Percentiles rank a stretch among this genome's conserved stretches.
These are phyloP conservation scores for Paecilomyces variotii DNA, from an alignment of 2,329 filamentous ascomycete genomes.

Conservation along the genomic window DNA sequence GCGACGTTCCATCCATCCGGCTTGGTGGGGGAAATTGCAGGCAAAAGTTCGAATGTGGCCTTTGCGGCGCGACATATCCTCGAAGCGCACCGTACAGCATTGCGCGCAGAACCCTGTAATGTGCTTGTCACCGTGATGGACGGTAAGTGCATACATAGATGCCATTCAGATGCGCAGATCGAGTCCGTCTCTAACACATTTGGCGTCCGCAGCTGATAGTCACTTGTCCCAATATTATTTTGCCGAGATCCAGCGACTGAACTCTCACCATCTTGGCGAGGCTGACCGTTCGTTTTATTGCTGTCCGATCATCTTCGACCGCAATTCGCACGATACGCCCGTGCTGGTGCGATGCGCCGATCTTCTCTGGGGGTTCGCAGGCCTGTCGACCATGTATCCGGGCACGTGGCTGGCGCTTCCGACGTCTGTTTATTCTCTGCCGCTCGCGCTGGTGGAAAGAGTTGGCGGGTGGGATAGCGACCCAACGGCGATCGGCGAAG, in stretches of 20 bases:
- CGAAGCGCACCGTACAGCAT: conserved; percentile 13
- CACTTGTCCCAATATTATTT: conserved; percentile 64
- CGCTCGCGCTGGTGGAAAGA: conserved; percentile 57
- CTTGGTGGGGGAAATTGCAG: conserved; percentile 60
- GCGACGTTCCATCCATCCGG: conserved; percentile 60
- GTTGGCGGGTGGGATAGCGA: conserved; percentile 67
- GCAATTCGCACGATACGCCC: conserved; percentile 61
- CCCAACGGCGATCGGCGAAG: conserved; percentile 64
- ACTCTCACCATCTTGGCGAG: conserved; percentile 40
- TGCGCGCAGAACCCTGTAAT: conserved; percentile 40
- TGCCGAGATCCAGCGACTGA: conserved; percentile 55
- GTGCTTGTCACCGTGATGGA: conserved; percentile 66
- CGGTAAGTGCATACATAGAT: conserved; percentile 43
- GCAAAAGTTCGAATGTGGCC: conserved; percentile 66
- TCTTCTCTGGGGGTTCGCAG: conserved; percentile 63
- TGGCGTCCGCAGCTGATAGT: conserved; percentile 37
- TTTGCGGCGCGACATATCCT: conserved; percentile 50
- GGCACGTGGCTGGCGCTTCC: conserved; percentile 59
- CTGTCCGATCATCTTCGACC: conserved; percentile 65
- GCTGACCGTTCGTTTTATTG: conserved; percentile 54
- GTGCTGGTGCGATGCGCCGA: conserved; percentile 63
- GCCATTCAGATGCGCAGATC: neutral
- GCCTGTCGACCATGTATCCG: conserved; percentile 59
- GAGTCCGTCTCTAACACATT: neutral
- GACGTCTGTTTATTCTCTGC: conserved; percentile 65